Conservation (phyloP, 768 basidiomycete species). For the Clitopilus hobsonii region DNA sequence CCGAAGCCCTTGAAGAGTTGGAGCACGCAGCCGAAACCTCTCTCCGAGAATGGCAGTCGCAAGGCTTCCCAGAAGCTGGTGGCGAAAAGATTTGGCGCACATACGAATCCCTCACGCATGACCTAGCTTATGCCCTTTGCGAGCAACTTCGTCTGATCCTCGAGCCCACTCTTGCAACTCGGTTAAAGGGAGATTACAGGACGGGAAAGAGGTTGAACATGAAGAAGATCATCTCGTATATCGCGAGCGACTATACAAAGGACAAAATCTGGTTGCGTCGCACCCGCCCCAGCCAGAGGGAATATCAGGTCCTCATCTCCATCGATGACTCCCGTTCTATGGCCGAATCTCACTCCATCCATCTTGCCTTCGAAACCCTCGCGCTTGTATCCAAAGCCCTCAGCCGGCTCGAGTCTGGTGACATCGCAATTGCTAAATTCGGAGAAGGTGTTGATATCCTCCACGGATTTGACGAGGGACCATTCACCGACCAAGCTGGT, state of each 20-base stretch:
- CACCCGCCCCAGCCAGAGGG: constrained; percentile 88
- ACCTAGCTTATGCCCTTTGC: constrained; percentile 87
- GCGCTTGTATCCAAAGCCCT: constrained; percentile 90
- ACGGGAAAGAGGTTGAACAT: constrained; percentile 97
- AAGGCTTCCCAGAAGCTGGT: constrained; percentile 47
- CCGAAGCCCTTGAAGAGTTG: constrained; percentile 28
- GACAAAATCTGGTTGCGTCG: constrained; percentile 99
- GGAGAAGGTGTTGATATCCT: constrained; percentile 85
- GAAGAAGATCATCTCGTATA: constrained; percentile 98
- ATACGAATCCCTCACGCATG: constrained; percentile 87
- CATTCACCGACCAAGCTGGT: constrained; percentile 78
- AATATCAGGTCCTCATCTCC: constrained; percentile 92
- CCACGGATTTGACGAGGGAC: constrained; percentile 80
- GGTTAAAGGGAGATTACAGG: constrained; percentile 94
- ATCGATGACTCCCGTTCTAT: constrained; percentile 97
- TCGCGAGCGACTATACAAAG: constrained; percentile 98
- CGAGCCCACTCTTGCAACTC: constrained; percentile 90
- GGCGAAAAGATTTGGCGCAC: constrained; percentile 85
- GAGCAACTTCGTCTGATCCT: constrained; percentile 96
- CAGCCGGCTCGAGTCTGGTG: constrained; percentile 90
- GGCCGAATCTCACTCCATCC: constrained; percentile 88
- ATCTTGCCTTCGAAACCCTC: constrained; percentile 91
- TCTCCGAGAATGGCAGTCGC: constrained; percentile 56
- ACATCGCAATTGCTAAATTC: constrained; percentile 87
- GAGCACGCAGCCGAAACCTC: constrained; percentile 37